Evolutionary conservation across 495 filamentous ascomycete genomes (phyloP).

Genomic region (Penicillium riverlandense): DNA sequence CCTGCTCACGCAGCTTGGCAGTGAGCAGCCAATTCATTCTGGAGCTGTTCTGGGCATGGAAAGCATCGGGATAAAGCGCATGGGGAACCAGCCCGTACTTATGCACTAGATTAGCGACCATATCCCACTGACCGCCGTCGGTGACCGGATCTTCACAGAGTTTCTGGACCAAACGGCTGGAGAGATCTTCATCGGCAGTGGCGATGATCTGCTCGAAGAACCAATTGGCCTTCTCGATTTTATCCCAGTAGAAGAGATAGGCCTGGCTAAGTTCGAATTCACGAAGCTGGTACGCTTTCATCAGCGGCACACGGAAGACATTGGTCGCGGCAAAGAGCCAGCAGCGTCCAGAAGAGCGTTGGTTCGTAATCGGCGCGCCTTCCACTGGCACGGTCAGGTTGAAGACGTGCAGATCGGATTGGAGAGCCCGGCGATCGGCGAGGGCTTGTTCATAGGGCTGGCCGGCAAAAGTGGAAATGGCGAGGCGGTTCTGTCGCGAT

Average conservation of each 20-base stretch:
- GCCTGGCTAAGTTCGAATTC: conserved; percentile 78
- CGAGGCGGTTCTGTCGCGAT: conserved; percentile 49
- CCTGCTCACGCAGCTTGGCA: conserved; percentile 81
- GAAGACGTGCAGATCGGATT: conserved; percentile 69
- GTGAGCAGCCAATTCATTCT: conserved; percentile 71
- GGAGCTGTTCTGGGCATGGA: conserved; percentile 61
- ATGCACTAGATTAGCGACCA: conserved; percentile 76
- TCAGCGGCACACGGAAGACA: conserved; percentile 76
- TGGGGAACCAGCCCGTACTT: conserved; percentile 86
- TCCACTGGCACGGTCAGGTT: conserved; percentile 77
- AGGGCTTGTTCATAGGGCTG: conserved; percentile 49
- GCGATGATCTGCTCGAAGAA: conserved; percentile 78
- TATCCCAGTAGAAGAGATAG: conserved; percentile 94
- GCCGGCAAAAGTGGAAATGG: conserved; percentile 57
- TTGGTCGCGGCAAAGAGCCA: conserved; percentile 89
- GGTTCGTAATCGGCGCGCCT: conserved; percentile 78
- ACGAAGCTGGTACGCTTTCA: conserved; percentile 69
- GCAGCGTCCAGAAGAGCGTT: conserved; percentile 70
- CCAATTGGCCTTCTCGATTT: conserved; percentile 85
- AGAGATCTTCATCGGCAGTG: conserved; percentile 58
- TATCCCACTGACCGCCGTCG: conserved; percentile 90
- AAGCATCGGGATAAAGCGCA: conserved; percentile 69
- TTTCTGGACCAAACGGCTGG: conserved; percentile 60
- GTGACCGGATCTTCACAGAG: conserved; percentile 58
- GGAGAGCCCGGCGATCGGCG: conserved; percentile 36